Evolutionary conservation across 2,329 filamentous ascomycete genomes (phyloP), one percentile per base, ranked within the genome.

Genomic region (Plectosphaerella cucumerina): DNA sequence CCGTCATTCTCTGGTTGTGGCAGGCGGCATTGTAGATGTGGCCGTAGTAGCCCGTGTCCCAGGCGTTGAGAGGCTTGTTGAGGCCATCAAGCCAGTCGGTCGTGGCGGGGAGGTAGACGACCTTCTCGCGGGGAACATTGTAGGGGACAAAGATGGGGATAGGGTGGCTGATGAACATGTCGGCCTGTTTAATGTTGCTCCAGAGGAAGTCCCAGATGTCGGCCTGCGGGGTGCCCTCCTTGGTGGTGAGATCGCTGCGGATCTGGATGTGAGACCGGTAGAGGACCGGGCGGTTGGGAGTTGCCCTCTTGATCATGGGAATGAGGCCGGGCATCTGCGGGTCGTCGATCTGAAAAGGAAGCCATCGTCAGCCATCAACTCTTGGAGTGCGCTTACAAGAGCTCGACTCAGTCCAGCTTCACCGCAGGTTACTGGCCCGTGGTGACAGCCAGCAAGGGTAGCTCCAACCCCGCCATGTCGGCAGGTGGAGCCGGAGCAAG

Each of bases 241-340:
- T 70, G 46, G 80, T 78, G 6, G 86, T 79, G 12, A 93, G 76
- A 61, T 94, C 89, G 54, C 83, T 84, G 50, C 89, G 82, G 52
- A 94, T 85, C 66, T 94, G 88, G 51, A 94, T 94, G 65, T 94
- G 89, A 45, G 86, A 90, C 53, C 89, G 82, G 70, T 89, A 94
- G 39, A 93, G 80, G 20, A 94, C 81, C 1, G 89, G 89, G 12
- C 89, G 81, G n/a, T 85, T 66, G 1, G 88, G 87, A 1, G 87
- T 88, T 6, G 77, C 53, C 51, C 80, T 71, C 69, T 91, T 93
- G 62, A 90, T 86, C 33, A 93, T 72, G 4, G 85, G 84, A 49
- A 93, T 89, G 35, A 94, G 73, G 6, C 81, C 82, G 3, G 89
- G 88, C 89, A 93, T 93, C 67, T 94, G 89, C 2, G 89, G 88